Base-by-base conservation (phyloP, 2,329 filamentous ascomycete species). In the Aspergillus viridinutans region DNA sequence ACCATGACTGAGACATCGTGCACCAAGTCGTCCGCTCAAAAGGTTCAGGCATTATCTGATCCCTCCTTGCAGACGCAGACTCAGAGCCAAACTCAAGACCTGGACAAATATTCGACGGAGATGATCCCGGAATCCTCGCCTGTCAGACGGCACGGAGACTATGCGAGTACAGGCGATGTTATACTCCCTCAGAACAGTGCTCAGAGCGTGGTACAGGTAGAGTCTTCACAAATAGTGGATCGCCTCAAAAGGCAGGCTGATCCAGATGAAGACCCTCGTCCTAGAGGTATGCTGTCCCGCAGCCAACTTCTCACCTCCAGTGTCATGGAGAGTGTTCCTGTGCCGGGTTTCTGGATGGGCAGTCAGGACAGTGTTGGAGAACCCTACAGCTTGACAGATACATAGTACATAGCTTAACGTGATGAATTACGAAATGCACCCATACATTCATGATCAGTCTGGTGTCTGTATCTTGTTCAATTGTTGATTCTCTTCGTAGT, bases 311-410 rank as follows among this genome's bases (percentile, higher is more conserved):
- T 77, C 26, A 74, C 74, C 0, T 75, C 74, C 2, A 77, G 73
- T 56, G 66, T 77, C 20, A 76, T 77, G 74, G 75, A 77, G 52
- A 77, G 74, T 58, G 64, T 77, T 50, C 72, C 75, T 6, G 54
- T 74, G n/a, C 75, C 74, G 3, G 66, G 65, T 4, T 69, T 73
- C 20, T 74, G 73, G 68, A 67, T 69, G 61, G 67, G 67, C 6
- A 77, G 72, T 52, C 72, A 76, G 57, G 71, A 74, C 53, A 74
- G 68, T 60, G 64, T 72, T 28, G 70, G 71, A 35, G 73, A 74
- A 50, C 72, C 71, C 25, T 74, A 75, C 59, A 70, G 64, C 54
- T 54, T 67, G 43, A 64, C 66, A 32, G 66, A 71, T 50, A 56
- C 54, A 29, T 66, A 35, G 49, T 35, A 61, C 6, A 53, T 49